Evolutionary conservation across 139 green algal genomes (phyloP).

Genomic region (Volvox reticuliferus): DNA sequence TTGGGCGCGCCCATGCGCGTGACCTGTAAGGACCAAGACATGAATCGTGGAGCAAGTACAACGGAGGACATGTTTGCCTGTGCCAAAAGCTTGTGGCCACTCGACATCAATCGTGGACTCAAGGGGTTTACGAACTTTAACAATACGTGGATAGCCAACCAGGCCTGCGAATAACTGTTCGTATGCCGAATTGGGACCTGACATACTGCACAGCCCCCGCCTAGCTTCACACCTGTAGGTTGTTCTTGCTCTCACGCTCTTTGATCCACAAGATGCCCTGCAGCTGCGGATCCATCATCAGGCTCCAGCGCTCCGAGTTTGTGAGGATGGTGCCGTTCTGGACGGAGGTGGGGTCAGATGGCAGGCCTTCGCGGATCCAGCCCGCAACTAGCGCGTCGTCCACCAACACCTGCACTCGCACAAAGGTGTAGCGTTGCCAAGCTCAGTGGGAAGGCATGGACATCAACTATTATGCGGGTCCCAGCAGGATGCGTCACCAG

Average conservation of each 20-base stretch:
- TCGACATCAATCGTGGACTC: too few relatives aligned
- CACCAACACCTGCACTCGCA: constrained; percentile 66
- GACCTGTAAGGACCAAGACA: constrained; percentile 51
- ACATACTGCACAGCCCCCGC: too few relatives aligned
- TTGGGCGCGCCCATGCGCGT: constrained; percentile 83
- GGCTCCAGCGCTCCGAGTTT: constrained; percentile 86
- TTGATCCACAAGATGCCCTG: constrained; percentile 93
- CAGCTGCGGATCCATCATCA: constrained; percentile 92
- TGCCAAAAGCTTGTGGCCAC: too few relatives aligned
- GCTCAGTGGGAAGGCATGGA: too few relatives aligned
- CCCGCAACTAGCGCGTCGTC: constrained; percentile 83
- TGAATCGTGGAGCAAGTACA: neutral
- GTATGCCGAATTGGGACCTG: too few relatives aligned
- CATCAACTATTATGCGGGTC: too few relatives aligned
- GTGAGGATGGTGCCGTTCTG: constrained; percentile 88
- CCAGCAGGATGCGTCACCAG: too few relatives aligned
- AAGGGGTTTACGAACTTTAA: too few relatives aligned
- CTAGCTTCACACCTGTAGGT: constrained; percentile 63
- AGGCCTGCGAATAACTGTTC: too few relatives aligned
- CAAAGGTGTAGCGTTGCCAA: neutral
- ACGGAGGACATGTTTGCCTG: neutral
- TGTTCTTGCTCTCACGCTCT: constrained; percentile 87
- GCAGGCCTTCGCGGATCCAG: constrained; percentile 83
- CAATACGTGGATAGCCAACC: too few relatives aligned
- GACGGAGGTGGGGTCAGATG: constrained; percentile 81